Evolutionary conservation across 805 yeast species (phyloP), one percentile per base, ranked within the genome.

Genomic region (Tetrapisispora phaffii): DNA sequence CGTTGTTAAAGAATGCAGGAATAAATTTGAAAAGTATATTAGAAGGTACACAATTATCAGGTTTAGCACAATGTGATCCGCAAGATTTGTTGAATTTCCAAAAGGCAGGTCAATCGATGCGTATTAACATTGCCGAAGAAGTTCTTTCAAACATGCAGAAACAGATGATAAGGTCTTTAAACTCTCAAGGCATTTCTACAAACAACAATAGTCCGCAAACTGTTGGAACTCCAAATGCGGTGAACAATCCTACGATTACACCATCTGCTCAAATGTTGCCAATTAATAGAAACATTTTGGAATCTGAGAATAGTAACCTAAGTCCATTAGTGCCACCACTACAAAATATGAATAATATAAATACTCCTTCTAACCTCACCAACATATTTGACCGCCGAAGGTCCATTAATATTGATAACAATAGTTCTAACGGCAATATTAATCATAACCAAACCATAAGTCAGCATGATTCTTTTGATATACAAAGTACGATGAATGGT

Each of bases 131-230:
- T 32, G 62, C 62, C 7, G 60, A 56, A 38, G 63, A 61, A 44
- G 59, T 62, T 0, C 44, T 60, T 38, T 60, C 66, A 9, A 57
- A 56, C 29, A 54, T 60, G 59, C 61, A 63, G 44, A 50, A 57
- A 41, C 62, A 58, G 40, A 33, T 42, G 37, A 29, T 33, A 7
- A 21, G 32, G 23, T 29, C 44, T 7, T 26, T 39, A 16, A 39
- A 35, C 24, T 2, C n/a, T 3, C 39, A 31, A 16, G 46, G 29
- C 8, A 38, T 24, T 7, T 39, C 34, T 22, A 40, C 37, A 15
- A 34, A 16, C n/a, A 39, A 17, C 17, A 34, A 20, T 5, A 36
- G 24, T 13, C 8, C 23, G 13, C 31, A 17, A n/a, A 2, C 24
- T 7, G 38, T 16, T 17, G 32, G 31, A 20, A 40, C 36, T 7